phyloP scores from a whole-genome alignment of 331 rosid genomes.

The Cydonia oblonga region DNA sequence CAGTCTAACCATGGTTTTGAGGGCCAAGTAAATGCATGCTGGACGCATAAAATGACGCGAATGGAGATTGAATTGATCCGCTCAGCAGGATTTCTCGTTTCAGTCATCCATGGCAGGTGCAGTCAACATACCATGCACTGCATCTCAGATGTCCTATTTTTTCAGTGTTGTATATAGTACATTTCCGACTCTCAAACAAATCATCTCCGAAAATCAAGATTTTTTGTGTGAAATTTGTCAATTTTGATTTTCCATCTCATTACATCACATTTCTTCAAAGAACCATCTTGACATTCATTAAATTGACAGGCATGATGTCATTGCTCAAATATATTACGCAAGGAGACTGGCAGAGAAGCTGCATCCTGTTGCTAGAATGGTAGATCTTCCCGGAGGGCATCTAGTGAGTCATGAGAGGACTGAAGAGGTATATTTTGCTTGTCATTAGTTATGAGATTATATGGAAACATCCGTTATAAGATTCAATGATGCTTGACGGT shows the following conservation, averaged over 20 bases:
- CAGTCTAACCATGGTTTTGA: conserved; percentile 72
- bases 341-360: conserved; percentile 71
- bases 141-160: background rate
- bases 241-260: background rate
- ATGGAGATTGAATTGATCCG: conserved; percentile 58
- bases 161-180: background rate
- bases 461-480: background rate
- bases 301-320: conserved; percentile 54
- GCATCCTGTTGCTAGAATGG: conserved; percentile 79
- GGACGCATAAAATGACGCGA: conserved; percentile 71
- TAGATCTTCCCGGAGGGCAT: conserved; percentile 93
- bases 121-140: background rate
- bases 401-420: conserved; percentile 85
- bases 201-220: background rate
- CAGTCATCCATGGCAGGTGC: conserved; percentile 94
- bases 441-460: background rate
- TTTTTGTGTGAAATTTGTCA: background rate
- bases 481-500: background rate
- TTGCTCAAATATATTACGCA: conserved; percentile 73
- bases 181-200: background rate
- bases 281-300: background rate
- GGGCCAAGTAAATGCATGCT: conserved; percentile 85
- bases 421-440: conserved; percentile 48
- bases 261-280: background rate
- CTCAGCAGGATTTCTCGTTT: conserved; percentile 67